A percentile compares a stretch with the other conserved stretches of the same genome.
Conservation (phyloP, 768 basidiomycete genomes). For the Serendipita sp. region DNA sequence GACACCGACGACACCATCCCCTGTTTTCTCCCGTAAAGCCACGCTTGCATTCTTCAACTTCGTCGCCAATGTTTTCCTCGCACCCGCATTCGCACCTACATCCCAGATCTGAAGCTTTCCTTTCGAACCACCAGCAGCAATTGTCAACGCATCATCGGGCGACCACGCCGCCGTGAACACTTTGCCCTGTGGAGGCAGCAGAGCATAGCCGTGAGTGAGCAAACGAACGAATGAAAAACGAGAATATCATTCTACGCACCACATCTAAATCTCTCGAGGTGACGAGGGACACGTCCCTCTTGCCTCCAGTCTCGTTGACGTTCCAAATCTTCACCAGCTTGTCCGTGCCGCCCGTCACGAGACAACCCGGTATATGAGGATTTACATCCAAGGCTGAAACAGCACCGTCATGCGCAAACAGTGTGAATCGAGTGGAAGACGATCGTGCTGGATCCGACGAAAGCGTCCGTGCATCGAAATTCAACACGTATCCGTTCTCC, state of each 20-base stretch:
- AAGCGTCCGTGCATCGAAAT: conserved; percentile 78
- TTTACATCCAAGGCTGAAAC: conserved; percentile 82
- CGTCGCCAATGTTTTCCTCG: conserved; percentile 62
- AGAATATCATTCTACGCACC: conserved; percentile 27
- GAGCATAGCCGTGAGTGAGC: neutral
- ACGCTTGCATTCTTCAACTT: conserved; percentile 63
- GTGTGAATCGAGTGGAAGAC: conserved; percentile 65
- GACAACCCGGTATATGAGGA: conserved; percentile 73
- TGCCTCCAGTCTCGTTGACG: conserved; percentile 49
- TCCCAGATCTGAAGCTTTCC: conserved; percentile 96
- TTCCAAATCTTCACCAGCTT: conserved; percentile 77
- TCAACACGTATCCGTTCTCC: conserved; percentile 85
- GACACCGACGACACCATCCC: conserved; percentile 54
- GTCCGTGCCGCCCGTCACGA: conserved; percentile 89
- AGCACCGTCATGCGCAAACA: conserved; percentile 86
- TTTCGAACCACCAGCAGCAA: conserved; percentile 89
- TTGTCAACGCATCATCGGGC: conserved; percentile 83
- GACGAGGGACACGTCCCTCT: conserved; percentile 66
- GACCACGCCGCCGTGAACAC: conserved; percentile 86
- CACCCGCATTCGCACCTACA: conserved; percentile 66
- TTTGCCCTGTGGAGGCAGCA: conserved; percentile 50
- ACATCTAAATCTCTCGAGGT: conserved; percentile 81
- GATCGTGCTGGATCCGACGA: conserved; percentile 48
- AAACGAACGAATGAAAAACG: conserved; percentile 15
- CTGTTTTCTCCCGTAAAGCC: conserved; percentile 29